Evolutionary conservation across 441 rosid species (phyloP), one percentile per base, ranked within the genome.

Genomic region (Adansonia rubrostipa): DNA sequence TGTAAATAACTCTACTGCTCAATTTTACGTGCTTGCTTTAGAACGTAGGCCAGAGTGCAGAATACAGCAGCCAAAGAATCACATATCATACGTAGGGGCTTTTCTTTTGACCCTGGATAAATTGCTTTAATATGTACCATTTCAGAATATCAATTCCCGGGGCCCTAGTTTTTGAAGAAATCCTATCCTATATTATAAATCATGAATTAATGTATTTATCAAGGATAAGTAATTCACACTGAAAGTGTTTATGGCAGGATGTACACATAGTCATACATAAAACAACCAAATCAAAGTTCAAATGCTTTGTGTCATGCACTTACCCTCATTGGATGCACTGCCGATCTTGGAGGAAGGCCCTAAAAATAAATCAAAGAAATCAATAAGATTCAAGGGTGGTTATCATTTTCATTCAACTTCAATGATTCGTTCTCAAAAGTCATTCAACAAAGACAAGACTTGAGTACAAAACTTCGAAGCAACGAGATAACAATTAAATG

Each of bases 301-400:
- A 77, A 77, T 67, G 79, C 73, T 80, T 68, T 48, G 88, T 57
- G 75, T 66, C 56, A 79, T 69, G 84, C 80, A 93, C 94, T 88
- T 75, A 96, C 99, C 94, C 99, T 93, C 99, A 96, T 96, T 42
- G 99, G 99, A 91, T 96, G 99, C 78, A 96, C 99, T 0, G 94
- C 83, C 71, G 99, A 93, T 90, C 99, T 88, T 77, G 98, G 98
- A 81, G 99, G 99, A 84, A 92, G 97, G 74, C 98, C 99, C 99
- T 96, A 90, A 78, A 83, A 78, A 71, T n/a, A 79, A 71, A 66
- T 68, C 40, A 20, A 68, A 68, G 50, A 65, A 40, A 13, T 17
- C 50, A n/a, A 56, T 40, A 65, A 77, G 10, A 13, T n/a, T 76
- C 73, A 20, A 60, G 17, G 20, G 64, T 28, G 74, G 51, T 42